These are phyloP conservation scores for Trichocladium uniseriatum DNA, from an alignment of 495 filamentous ascomycete species.

Conservation along the genomic window DNA sequence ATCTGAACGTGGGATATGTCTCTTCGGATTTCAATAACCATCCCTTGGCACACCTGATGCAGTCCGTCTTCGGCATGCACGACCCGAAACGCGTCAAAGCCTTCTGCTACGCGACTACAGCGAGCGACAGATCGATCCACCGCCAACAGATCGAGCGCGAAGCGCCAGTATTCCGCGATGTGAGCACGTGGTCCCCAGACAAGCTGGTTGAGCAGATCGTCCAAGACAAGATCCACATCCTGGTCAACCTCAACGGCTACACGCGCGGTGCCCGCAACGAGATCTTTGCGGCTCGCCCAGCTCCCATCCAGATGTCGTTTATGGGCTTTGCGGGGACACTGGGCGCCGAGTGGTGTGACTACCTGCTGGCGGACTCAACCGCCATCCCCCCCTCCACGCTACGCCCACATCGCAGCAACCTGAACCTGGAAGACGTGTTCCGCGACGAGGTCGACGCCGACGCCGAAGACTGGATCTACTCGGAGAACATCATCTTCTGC, in stretches of 20 bases:
- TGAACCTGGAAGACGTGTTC: slow-evolving; percentile 61
- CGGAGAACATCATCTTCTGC: slow-evolving; percentile 91
- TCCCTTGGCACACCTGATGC: slow-evolving; percentile 93
- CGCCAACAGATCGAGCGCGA: slow-evolving; percentile 91
- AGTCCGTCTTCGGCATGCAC: slow-evolving; percentile 95
- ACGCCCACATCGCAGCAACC: slow-evolving; percentile 64
- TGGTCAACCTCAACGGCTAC: slow-evolving; percentile 96
- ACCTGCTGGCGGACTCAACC: slow-evolving; percentile 81
- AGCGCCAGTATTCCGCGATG: slow-evolving; percentile 85
- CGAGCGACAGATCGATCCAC: slow-evolving; percentile 84
- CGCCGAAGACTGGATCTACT: slow-evolving; percentile 78
- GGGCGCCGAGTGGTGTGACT: slow-evolving; percentile 98
- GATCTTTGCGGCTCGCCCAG: slow-evolving; percentile 88
- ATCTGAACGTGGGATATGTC: slow-evolving; percentile 87
- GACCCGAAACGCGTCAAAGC: slow-evolving; percentile 63
- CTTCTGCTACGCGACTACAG: slow-evolving; percentile 94
- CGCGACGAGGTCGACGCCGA: slow-evolving; percentile 59
- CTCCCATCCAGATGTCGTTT: slow-evolving; percentile 98
- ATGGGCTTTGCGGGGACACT: slow-evolving; percentile 98
- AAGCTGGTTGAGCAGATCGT: slow-evolving; percentile 82
- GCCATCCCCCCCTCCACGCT: slow-evolving; percentile 78
- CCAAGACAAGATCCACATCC: slow-evolving; percentile 87
- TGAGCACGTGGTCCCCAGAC: slow-evolving; percentile 78
- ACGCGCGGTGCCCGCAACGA: slow-evolving; percentile 96
- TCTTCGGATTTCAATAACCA: slow-evolving; percentile 99